Evolutionary conservation across 2,329 filamentous ascomycete species (phyloP), one percentile per base, ranked within the genome.

Genomic region (Trichophyton simii): DNA sequence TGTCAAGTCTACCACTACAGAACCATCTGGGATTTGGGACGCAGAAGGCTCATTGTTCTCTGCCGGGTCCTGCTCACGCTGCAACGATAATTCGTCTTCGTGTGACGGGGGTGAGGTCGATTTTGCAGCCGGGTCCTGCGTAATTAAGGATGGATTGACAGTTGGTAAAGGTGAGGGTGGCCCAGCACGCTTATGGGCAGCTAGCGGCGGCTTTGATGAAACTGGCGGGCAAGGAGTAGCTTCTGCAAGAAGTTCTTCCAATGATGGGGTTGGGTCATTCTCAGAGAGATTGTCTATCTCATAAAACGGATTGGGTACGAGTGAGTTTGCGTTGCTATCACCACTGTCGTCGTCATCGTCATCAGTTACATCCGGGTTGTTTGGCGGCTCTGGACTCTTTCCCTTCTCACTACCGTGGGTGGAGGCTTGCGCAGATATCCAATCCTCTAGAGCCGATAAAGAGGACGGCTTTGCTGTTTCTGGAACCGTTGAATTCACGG

Each of bases 1-100:
- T 7, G 74, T 76, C 50, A 76, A 64, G 61, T 76, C 74, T 36
- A 76, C 68, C 34, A 75, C 59, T 42, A 68, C 65, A 28, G 69
- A 65, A 25, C 61, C 62, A 9, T 63, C 48, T 8, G 68, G 59
- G 11, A 60, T 62, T 5, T 59, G 60, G 36, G 61, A 59, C 6
- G 34, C 57, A 15, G 34, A 34, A 15, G 57, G 38, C 3, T 58
- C 36, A 25, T 31, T 54, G 15, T 54, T 25, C n/a, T 54, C 50
- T 2, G 11, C n/a, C 5, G 3, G 1, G 2, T 34, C 50, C 11
- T 54, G 22, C 13, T 2, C 13, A 38, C 8, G 5, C 22, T 20
- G 28, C 4, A 31, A 31, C 6, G 15, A 13, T 13, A 31, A 7
- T 4, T 54, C 22, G 11, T 54, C 50, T 28, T 54, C 50, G 3